Base-by-base conservation (phyloP, 768 basidiomycete genomes). In the Rhizopogon vesiculosus region DNA sequence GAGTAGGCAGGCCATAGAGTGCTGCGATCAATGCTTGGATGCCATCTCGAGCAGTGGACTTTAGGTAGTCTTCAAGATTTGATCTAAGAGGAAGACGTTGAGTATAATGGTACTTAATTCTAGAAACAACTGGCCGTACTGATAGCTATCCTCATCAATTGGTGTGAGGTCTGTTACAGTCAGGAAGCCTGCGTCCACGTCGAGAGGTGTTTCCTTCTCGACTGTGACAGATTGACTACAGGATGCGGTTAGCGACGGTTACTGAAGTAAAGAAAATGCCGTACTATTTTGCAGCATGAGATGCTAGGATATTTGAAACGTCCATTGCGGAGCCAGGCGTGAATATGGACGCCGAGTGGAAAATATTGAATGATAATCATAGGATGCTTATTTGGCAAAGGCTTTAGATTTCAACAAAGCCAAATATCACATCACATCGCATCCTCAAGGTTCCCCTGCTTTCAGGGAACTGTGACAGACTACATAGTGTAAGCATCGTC, bases 141-240 rank as follows among this genome's bases (percentile, higher is more conserved):
- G 73, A 79, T 98, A 97, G 62, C 76, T 82, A 55, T 92, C 90
- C 46, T 81, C 79, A 69, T 98, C 93, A 59, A 93, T 84, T 12
- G 89, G 84, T 69, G 93, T 95, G 19, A 80, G 79, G 74, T 99
- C 96, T 45, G 91, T 91, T 1, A 91, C 92, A 5, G 89, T 81
- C 18, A 99, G 77, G 42, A 89, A 79, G 4, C 91, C 95, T 5
- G 87, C 66, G 72, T 99, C 97, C 56, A 93, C 76, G 42, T 87
- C 84, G 58, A 92, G 80, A 7, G 89, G 84, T 8, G 81, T 85
- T 51, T 91, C 89, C 68, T 90, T 93, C 67, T 91, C 86, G 54
- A 91, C 85, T 35, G 74, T 70, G 39, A 82, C 75, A 33, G 85
- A 80, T 72, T 85, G 84, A 67, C 89, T 93, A 55, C 1, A 58